Base-by-base conservation (phyloP, 331 rosid species). In the Spiraea crenata region DNA sequence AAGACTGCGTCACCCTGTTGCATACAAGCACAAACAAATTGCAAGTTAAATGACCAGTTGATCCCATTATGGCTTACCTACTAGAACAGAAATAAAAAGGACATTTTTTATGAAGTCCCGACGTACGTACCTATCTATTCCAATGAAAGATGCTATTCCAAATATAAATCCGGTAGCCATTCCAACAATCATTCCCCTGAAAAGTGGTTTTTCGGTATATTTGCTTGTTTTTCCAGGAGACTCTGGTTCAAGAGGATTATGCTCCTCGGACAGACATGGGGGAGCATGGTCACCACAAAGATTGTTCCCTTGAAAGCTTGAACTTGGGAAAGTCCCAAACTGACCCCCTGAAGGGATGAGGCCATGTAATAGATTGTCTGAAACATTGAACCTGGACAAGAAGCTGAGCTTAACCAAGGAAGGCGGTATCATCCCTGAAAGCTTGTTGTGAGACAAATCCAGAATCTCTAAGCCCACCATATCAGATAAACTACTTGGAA, bases 271-370 rank as follows among this genome's bases (percentile, higher is more conserved):
- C 0, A 25, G 13, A 7, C 73, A 54, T 6, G 63, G 11, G 20
- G 14, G 3, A 25, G 0, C 51, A 20, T 38, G 38, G 39, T 38
- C 2, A 10, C 63, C 41, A 2, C 51, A 69, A 0, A 54, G 73
- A 52, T 20, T 52, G 46, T 77, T 81, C 4, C 79, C 82, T 44
- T 77, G 67, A 13, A 77, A 81, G 67, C 82, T 77, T 57, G 82
- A 73, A 59, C 4, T 65, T 10, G 85, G 46, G 59, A 81, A 81
- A 7, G 79, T 73, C 16, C 0, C 34, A 44, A 81, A 77, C 70
- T 81, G 85, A 15, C 70, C 79, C 5, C 76, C 79, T 4, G 20
- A 3, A 12, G 85, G 85, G 45, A 73, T 81, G 42, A 3, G 1
- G 40, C 85, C 82, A 9, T 44, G 4, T 11, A 81, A 52, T 17